Conservation (phyloP, 192 early-diverging fungal genomes). For the Linderina pennispora region DNA sequence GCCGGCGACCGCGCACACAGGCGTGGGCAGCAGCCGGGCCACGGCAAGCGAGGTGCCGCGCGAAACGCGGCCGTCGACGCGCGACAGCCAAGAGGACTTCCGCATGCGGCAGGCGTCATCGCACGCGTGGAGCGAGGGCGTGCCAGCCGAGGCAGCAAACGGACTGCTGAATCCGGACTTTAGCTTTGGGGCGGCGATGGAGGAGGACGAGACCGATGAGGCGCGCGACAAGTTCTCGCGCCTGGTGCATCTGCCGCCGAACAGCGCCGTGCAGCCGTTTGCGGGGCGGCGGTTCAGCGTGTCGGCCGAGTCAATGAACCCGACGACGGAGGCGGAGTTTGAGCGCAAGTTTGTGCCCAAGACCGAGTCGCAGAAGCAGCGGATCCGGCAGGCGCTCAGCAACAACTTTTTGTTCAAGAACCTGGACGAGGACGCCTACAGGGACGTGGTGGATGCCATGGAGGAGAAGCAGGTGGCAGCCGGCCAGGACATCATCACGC, state of each 20-base stretch:
- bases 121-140: constrained; percentile 37
- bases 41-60: constrained; percentile 17
- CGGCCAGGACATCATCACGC: constrained; percentile 78
- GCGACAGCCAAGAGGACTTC: constrained; percentile 30
- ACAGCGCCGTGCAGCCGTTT: constrained; percentile 61
- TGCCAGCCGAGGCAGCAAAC: constrained; percentile 12
- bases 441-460: constrained; percentile 96
- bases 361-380: constrained; percentile 71
- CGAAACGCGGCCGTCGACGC: constrained; percentile 37
- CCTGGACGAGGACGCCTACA: constrained; percentile 92
- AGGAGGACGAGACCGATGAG: constrained; percentile 54
- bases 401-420: constrained; percentile 92
- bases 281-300: constrained; percentile 90
- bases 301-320: constrained; percentile 95
- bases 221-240: constrained; percentile 54
- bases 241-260: constrained; percentile 49
- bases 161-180: constrained; percentile 42
- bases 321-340: constrained; percentile 69
- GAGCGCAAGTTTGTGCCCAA: constrained; percentile 86
- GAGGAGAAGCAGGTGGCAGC: constrained; percentile 71
- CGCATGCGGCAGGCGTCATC: constrained; percentile 47
- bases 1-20: constrained; percentile 5
- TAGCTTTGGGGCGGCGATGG: constrained; percentile 53
- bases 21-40: background rate
- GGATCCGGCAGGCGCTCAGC: constrained; percentile 75